Conservation (phyloP, 257 asterid genomes). For the Solanum sitiens region DNA sequence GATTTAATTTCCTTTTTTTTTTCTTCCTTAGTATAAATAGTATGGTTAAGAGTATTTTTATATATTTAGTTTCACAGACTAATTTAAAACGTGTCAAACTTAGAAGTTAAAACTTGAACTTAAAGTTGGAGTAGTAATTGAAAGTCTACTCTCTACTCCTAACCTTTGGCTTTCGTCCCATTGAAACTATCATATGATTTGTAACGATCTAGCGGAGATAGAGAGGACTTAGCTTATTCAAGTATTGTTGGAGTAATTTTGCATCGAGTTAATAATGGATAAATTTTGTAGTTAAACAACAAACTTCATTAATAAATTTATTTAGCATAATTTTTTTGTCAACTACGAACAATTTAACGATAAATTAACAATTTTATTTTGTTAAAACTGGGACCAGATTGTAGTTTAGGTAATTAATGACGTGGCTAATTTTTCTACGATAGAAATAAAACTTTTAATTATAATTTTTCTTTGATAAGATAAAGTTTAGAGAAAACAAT, state of each 20-base stretch:
- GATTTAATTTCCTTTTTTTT: not conserved
- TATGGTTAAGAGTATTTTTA: not conserved
- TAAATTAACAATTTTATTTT: no score
- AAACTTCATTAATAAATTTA: no score
- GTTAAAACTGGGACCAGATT: not conserved
- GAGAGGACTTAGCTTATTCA: not conserved
- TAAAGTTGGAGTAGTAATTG: no score
- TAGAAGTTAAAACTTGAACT: no score
- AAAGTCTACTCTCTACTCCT: no score
- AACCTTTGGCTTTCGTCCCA: not conserved
- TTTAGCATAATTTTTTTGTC: no score
- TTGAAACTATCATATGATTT: not conserved
- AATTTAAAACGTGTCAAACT: not conserved
- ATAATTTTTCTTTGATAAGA: not conserved
- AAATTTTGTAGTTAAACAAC: not conserved
- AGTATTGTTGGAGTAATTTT: not conserved
- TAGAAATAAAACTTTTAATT: not conserved
- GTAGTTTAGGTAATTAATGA: not conserved
- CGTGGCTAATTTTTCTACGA: not conserved
- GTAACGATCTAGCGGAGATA: no score
- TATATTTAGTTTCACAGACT: not conserved
- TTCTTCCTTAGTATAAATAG: not conserved
- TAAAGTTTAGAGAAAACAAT: not conserved
- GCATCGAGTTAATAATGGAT: not conserved
- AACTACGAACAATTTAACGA: no score